phyloP scores from a whole-genome alignment of 441 rosid species.

The Aquilaria agallochum region DNA sequence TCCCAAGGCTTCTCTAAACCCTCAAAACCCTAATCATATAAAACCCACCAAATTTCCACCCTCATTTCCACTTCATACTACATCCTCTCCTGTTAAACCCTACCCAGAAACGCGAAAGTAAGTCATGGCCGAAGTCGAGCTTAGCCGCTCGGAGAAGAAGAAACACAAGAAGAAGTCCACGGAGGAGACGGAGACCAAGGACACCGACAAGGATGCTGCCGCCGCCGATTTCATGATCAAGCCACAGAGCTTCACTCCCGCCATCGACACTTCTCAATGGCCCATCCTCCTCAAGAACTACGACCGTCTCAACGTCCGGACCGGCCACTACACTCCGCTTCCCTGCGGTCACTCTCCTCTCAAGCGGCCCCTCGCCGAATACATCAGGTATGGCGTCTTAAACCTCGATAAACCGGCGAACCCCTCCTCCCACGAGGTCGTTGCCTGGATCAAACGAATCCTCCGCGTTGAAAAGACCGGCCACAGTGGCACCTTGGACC shows the following conservation, averaged over 20 bases:
- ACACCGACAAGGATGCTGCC: slow-evolving; percentile 3
- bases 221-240: slow-evolving; percentile 59
- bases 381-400: slow-evolving; percentile 70
- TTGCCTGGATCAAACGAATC: slow-evolving; percentile 93
- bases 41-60: slow-evolving; percentile 12
- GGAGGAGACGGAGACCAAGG: slow-evolving; percentile 9
- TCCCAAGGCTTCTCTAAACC: slow-evolving; percentile 18
- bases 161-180: slow-evolving; percentile 47
- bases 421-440: slow-evolving; percentile 93
- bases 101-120: not conserved
- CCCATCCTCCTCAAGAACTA: slow-evolving; percentile 89
- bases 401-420: slow-evolving; percentile 91
- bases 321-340: slow-evolving; percentile 94
- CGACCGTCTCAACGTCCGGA: slow-evolving; percentile 85
- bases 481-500: slow-evolving; percentile 90
- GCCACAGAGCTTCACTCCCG: slow-evolving; percentile 72
- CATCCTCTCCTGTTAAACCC: slow-evolving; percentile 14
- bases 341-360: slow-evolving; percentile 79
- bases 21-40: slow-evolving; percentile 50
- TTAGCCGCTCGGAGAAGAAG: slow-evolving; percentile 65
- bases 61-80: slow-evolving; percentile 15
- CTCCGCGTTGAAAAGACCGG: slow-evolving; percentile 81
- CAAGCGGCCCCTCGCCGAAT: slow-evolving; percentile 72
- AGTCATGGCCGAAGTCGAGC: slow-evolving; percentile 62
- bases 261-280: slow-evolving; percentile 86